A percentile compares a stretch with the other conserved stretches of the same genome.
Evolutionary conservation across 116 monocot species (phyloP).

Genomic region (Dioscorea cayenensis): DNA sequence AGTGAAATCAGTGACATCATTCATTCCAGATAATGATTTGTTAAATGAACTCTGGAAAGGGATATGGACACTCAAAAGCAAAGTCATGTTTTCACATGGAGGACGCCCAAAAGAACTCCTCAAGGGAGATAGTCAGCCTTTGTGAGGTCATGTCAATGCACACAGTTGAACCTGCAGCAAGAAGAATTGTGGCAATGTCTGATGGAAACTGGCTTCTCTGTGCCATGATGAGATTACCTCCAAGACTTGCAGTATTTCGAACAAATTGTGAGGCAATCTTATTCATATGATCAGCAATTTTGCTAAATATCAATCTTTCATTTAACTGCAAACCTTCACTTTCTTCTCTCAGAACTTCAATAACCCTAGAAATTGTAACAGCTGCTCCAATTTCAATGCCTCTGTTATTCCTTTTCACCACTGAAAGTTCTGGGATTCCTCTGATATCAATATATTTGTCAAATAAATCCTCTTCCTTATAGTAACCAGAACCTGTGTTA

Average conservation of each 20-base stretch:
- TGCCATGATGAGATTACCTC: constrained; percentile 84
- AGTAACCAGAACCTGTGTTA: constrained; percentile 64
- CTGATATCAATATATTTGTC: constrained; percentile 63
- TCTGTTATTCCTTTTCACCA: constrained; percentile 27
- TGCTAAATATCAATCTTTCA: constrained; percentile 33
- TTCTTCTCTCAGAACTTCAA: constrained; percentile 55
- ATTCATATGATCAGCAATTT: constrained; percentile 71
- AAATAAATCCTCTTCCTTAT: constrained; percentile 48
- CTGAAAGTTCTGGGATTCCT: constrained; percentile 51
- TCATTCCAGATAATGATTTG: neutral
- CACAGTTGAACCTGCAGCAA: constrained; percentile 48
- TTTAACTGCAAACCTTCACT: neutral
- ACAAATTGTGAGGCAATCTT: constrained; percentile 70
- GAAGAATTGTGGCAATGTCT: constrained; percentile 79
- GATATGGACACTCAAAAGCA: constrained; percentile 60
- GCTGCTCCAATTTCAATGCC: constrained; percentile 69
- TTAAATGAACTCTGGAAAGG: constrained; percentile 31
- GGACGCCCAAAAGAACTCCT: constrained; percentile 60
- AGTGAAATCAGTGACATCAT: neutral
- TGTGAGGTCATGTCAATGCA: constrained; percentile 27
- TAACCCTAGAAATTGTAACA: constrained; percentile 59
- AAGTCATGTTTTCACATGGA: constrained; percentile 21
- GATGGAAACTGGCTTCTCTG: constrained; percentile 71
- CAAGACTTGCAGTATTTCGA: constrained; percentile 76
- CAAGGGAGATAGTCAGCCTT: constrained; percentile 36